Evolutionary conservation across 2,329 filamentous ascomycete genomes (phyloP).

Genomic region (Hysterium pulicare): DNA sequence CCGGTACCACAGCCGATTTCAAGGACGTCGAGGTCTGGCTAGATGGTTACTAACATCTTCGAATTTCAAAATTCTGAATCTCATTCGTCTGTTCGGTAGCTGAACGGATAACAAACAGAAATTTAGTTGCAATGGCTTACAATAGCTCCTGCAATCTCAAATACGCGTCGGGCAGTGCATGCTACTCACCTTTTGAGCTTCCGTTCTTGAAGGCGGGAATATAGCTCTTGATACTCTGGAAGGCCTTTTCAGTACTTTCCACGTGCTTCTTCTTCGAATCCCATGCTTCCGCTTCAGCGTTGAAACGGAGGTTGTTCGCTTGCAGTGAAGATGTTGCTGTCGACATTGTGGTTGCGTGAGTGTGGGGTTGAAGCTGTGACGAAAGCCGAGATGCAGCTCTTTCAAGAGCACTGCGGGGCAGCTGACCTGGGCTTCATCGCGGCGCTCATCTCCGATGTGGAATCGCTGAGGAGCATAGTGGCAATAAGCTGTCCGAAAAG

Average conservation of each 20-base stretch:
- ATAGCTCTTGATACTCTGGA: slow-evolving; percentile 43
- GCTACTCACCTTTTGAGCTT: slow-evolving; percentile 21
- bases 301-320: slow-evolving; percentile 50
- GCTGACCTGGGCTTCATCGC: too few relatives aligned
- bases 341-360: slow-evolving; percentile 1
- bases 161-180: too few relatives aligned
- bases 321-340: slow-evolving; percentile 17
- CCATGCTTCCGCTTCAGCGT: slow-evolving; percentile 53
- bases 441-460: too few relatives aligned
- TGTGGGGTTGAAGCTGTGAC: slow-evolving; percentile 1
- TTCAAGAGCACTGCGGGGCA: too few relatives aligned
- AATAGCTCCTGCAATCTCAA: too few relatives aligned
- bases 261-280: slow-evolving; percentile 53
- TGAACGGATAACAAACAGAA: too few relatives aligned
- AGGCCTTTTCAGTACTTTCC: slow-evolving; percentile 43
- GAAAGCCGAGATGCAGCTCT: background rate
- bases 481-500: too few relatives aligned
- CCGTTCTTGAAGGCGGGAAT: slow-evolving; percentile 34
- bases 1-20: slow-evolving; percentile 59
- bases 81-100: too few relatives aligned
- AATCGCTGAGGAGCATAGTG: too few relatives aligned
- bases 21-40: slow-evolving; percentile 44
- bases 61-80: background rate
- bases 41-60: background rate
- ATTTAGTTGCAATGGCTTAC: too few relatives aligned